These are phyloP conservation scores for Euphorbia lathyris DNA, from an alignment of 345 rosid species.

Conservation along the genomic window DNA sequence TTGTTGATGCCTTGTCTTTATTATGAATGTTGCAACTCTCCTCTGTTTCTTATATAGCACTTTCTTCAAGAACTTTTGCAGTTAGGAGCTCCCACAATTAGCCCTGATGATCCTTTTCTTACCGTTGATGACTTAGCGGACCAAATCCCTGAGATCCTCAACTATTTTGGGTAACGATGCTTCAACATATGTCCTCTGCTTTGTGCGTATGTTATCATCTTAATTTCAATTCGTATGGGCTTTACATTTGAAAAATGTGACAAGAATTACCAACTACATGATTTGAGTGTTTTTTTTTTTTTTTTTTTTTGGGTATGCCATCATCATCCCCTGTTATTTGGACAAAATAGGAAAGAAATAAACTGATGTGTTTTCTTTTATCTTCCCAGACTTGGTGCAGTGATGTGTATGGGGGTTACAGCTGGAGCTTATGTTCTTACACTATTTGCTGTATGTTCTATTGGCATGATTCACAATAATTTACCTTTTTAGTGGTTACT, in stretches of 20 bases:
- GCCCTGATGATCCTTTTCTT: conserved; percentile 56
- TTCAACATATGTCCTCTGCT: conserved; percentile 14
- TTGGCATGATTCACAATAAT: conserved; percentile 6
- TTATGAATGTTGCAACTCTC: conserved; percentile 16
- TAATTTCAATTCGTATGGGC: not conserved
- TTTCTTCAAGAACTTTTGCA: conserved; percentile 79
- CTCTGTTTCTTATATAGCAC: conserved; percentile 46
- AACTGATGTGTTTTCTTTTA: conserved; percentile 12
- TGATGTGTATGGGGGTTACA: conserved; percentile 98
- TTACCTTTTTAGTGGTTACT: not conserved
- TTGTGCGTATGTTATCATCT: not conserved
- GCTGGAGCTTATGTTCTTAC: conserved; percentile 97
- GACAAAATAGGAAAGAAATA: conserved; percentile 3
- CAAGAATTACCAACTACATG: conserved; percentile 2
- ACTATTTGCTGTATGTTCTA: conserved; percentile 74
- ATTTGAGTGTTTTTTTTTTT: not conserved
- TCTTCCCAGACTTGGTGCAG: conserved; percentile 72
- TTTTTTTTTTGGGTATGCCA: no score
- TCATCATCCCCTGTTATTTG: not conserved
- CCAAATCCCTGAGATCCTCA: conserved; percentile 85
- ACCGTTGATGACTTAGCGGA: conserved; percentile 95
- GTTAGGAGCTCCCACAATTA: conserved; percentile 77
- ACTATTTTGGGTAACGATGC: conserved; percentile 74
- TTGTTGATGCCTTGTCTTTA: conserved; percentile 16
- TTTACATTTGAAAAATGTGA: conserved; percentile 18